phyloP scores from a whole-genome alignment of 2,329 filamentous ascomycete genomes.

The Fusarium sp. region DNA sequence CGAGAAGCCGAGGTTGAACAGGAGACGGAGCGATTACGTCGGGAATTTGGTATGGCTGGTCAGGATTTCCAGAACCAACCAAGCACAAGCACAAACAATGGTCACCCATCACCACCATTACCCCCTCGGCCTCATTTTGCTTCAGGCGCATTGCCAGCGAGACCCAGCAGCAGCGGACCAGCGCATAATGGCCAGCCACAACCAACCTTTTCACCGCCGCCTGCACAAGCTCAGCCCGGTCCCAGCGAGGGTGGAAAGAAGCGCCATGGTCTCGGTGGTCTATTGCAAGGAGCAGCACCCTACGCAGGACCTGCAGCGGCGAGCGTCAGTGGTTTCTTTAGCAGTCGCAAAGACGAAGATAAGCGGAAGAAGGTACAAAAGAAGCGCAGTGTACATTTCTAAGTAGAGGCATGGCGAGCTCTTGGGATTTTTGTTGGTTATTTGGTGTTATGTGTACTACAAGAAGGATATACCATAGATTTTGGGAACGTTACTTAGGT shows the following conservation, averaged over 20 bases:
- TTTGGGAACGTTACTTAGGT: slow-evolving; percentile 10
- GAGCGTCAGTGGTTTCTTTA: slow-evolving; percentile 59
- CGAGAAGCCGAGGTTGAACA: slow-evolving; percentile 72
- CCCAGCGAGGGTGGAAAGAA: slow-evolving; percentile 39
- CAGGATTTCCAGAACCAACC: slow-evolving; percentile 50
- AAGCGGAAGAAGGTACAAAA: slow-evolving; percentile 58
- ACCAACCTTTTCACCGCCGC: slow-evolving; percentile 39
- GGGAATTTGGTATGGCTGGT: slow-evolving; percentile 71
- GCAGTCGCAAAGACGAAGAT: slow-evolving; percentile 51
- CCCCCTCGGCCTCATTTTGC: slow-evolving; percentile 47
- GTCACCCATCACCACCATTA: slow-evolving; percentile 49
- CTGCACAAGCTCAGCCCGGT: slow-evolving; percentile 36
- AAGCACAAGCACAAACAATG: background rate
- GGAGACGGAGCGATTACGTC: slow-evolving; percentile 84
- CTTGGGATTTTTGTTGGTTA: background rate
- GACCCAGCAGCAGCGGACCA: slow-evolving; percentile 63
- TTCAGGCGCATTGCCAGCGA: slow-evolving; percentile 49
- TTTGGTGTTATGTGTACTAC: slow-evolving; percentile 21
- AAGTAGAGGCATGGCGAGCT: background rate
- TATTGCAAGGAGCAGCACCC: slow-evolving; percentile 46
- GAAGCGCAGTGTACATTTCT: slow-evolving; percentile 62
- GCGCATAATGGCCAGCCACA: slow-evolving; percentile 37
- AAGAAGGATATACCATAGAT: slow-evolving; percentile 44
- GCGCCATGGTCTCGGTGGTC: slow-evolving; percentile 45
- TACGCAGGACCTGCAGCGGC: slow-evolving; percentile 56